Evolutionary conservation across 495 filamentous ascomycete genomes (phyloP).

Genomic region (Hyaloscypha finlandica): DNA sequence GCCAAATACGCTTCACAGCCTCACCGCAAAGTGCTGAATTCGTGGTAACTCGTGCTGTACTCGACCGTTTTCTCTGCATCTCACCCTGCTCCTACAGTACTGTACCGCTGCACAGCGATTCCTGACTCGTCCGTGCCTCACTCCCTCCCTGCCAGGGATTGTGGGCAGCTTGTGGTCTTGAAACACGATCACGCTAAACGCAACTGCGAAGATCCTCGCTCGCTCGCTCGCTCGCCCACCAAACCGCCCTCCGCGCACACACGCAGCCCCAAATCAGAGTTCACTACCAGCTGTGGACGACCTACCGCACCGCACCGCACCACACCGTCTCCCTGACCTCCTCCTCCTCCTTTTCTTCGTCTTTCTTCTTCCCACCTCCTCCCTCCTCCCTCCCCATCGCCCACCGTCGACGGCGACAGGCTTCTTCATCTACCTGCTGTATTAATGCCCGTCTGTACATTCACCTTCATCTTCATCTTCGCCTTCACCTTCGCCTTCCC

Average conservation of each 20-base stretch:
- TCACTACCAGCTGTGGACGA: background rate
- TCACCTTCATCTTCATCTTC: background rate
- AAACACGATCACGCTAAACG: background rate
- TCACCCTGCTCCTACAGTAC: background rate
- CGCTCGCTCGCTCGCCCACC: background rate
- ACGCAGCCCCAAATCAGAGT: background rate
- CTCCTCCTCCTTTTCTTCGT: constrained; percentile 22
- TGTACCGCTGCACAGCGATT: background rate
- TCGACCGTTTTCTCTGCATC: no score
- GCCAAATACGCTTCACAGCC: background rate
- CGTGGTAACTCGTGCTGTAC: background rate
- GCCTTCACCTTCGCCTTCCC: background rate
- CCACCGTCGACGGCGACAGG: background rate
- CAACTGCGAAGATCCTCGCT: background rate
- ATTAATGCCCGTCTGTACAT: constrained; percentile 61
- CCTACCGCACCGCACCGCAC: constrained; percentile 1
- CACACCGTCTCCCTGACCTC: constrained; percentile 1
- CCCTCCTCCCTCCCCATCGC: constrained; percentile 1
- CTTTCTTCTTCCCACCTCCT: constrained; percentile 28
- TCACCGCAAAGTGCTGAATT: background rate
- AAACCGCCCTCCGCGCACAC: background rate
- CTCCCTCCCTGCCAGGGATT: background rate
- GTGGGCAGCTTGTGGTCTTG: background rate
- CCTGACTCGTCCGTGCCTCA: no score
- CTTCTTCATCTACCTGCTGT: constrained; percentile 45